Evolutionary conservation across 2,329 filamentous ascomycete genomes (phyloP).

Genomic region (Calonectria pteridis): DNA sequence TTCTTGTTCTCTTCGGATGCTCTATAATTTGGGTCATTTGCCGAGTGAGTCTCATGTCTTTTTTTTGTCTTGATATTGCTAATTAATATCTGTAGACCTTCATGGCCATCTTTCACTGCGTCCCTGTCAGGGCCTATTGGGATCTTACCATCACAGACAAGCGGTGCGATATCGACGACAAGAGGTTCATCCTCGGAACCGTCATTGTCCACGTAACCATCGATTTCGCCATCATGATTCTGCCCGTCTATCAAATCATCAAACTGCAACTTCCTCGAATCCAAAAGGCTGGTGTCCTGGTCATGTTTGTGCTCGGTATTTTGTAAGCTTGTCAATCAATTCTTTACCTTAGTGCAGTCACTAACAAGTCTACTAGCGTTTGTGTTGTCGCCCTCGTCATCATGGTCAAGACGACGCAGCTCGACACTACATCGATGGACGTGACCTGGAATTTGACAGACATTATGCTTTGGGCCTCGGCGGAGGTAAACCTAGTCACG

Average conservation of each 20-base stretch:
- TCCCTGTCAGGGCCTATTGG: constrained; percentile 36
- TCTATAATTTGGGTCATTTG: constrained; percentile 47
- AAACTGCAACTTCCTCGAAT: constrained; percentile 44
- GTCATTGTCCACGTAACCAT: constrained; percentile 47
- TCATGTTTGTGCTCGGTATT: constrained; percentile 48
- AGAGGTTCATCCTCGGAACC: constrained; percentile 50
- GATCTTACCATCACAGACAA: constrained; percentile 16
- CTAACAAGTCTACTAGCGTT: constrained; percentile 23
- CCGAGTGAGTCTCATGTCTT: constrained; percentile 25
- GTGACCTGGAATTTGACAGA: constrained; percentile 39
- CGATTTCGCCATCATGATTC: constrained; percentile 46
- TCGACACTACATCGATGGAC: constrained; percentile 30
- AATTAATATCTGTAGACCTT: constrained; percentile 32
- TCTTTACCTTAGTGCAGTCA: neutral
- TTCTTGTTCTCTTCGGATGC: constrained; percentile 40
- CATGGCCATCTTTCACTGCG: constrained; percentile 36
- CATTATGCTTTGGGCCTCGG: constrained; percentile 41
- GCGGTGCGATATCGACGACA: constrained; percentile 40
- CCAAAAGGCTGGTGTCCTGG: constrained; percentile 45
- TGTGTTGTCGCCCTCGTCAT: constrained; percentile 39
- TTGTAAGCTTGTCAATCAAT: constrained; percentile 38
- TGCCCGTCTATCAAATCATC: constrained; percentile 47
- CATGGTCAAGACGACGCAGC: constrained; percentile 32
- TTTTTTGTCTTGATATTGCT: neutral
- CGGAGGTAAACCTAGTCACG: constrained; percentile 43